These are phyloP conservation scores for Lithospermum erythrorhizon DNA, from an alignment of 257 asterid genomes.

Conservation along the genomic window DNA sequence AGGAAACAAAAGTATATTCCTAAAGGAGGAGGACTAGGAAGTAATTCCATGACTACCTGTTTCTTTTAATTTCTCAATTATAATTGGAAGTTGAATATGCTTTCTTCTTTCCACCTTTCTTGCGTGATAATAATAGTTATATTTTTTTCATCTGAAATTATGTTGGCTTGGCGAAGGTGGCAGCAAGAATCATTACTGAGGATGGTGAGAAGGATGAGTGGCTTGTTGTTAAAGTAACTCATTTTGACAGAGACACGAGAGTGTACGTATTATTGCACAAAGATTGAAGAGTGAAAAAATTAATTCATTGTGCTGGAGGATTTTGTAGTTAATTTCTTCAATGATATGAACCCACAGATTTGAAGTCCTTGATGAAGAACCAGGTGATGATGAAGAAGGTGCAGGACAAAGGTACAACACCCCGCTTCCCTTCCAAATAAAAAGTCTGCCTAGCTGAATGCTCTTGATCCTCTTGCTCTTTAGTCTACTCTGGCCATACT, in stretches of 20 bases:
- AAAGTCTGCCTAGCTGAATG: neutral
- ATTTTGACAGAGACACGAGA: slow-evolving; percentile 84
- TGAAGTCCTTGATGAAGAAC: slow-evolving; percentile 95
- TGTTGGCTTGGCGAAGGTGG: slow-evolving; percentile 43
- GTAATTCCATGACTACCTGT: neutral
- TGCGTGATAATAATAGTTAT: neutral
- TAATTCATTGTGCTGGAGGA: neutral
- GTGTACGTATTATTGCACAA: slow-evolving; percentile 40
- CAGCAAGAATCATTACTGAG: slow-evolving; percentile 85
- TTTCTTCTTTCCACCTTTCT: neutral
- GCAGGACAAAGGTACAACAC: slow-evolving; percentile 61
- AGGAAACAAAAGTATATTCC: no score
- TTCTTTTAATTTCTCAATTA: neutral
- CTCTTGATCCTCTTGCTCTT: no score
- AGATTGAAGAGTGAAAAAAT: neutral
- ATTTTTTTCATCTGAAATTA: slow-evolving; percentile 5
- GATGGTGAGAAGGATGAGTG: slow-evolving; percentile 90
- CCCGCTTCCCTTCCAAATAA: neutral
- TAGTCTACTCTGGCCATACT: no score
- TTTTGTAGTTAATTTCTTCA: neutral
- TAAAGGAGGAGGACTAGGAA: neutral
- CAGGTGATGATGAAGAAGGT: slow-evolving; percentile 96
- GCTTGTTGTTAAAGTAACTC: slow-evolving; percentile 91
- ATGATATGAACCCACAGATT: slow-evolving; percentile 33
- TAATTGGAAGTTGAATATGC: neutral